Evolutionary conservation across 257 asterid genomes (phyloP), one percentile per base, ranked within the genome.

Genomic region (Eucommia ulmoides): DNA sequence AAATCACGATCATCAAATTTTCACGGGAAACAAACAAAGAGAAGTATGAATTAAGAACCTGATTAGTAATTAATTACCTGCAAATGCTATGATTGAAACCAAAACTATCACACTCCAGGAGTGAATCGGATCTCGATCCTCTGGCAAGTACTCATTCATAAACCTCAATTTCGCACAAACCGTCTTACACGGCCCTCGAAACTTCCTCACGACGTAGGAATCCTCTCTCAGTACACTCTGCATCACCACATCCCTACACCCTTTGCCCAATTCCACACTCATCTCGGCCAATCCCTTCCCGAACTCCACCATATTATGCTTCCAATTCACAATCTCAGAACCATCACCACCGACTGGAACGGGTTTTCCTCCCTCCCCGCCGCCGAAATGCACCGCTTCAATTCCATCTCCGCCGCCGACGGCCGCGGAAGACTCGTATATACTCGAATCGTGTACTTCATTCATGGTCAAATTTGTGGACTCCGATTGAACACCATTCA

Each of bases 61-160:
- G n/a, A n/a, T n/a, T n/a, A n/a, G n/a, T n/a, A n/a, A n/a, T n/a
- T n/a, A 45, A 23, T 56, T 51, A 86, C 96, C 96, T 41, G 85
- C 69, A 54, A 83, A 72, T 18, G 84, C 73, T 38, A 89, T 11
- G 35, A 80, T 33, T 23, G 64, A 53, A 50, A 89, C 93, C 20
- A 66, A 66, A 45, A 71, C 58, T 25, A 89, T 76, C n/a, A 86
- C 82, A 41, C 66, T 65, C 98, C 96, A 89, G 20, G 86, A 72
- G 58, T 80, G 84, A 46, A 73, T 61, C 19, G 98, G 98, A 79
- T 91, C 98, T 23, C 98, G 98, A 83, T 91, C 98, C 59, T 91
- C 98, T 1, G 98, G 98, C 54, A 91, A 61, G 55, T 78, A 83
- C 25, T 77, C 81, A 54, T 91, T 91, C 71, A 91, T 45, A 53